Evolutionary conservation across 2,329 filamentous ascomycete genomes (phyloP).

Genomic region (Penicillium sp.): DNA sequence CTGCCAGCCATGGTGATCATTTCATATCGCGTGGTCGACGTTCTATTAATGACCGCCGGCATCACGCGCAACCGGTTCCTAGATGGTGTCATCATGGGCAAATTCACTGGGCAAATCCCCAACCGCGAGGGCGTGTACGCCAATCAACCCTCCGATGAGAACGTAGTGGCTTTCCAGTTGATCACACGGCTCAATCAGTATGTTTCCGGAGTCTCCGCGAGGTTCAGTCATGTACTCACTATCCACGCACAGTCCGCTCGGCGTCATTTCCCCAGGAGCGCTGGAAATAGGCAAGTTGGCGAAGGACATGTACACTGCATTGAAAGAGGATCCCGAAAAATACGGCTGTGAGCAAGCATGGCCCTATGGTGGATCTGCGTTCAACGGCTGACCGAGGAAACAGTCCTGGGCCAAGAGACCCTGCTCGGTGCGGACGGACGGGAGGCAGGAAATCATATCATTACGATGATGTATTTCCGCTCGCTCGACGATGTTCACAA

Average conservation of each 20-base stretch:
- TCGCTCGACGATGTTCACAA: constrained; percentile 42
- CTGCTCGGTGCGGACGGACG: constrained; percentile 24
- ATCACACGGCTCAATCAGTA: constrained; percentile 32
- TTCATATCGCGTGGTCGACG: constrained; percentile 32
- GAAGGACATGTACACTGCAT: constrained; percentile 9
- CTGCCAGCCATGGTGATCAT: constrained; percentile 36
- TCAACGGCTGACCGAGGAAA: too few relatives aligned
- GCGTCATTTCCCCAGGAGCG: constrained; percentile 40
- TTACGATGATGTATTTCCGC: constrained; percentile 45
- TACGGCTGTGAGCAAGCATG: constrained; percentile 2
- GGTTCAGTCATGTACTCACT: accelerated
- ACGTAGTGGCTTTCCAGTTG: constrained; percentile 44
- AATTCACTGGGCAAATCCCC: constrained; percentile 41
- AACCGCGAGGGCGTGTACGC: constrained; percentile 35
- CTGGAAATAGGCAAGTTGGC: constrained; percentile 30
- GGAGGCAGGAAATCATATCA: constrained; percentile 33
- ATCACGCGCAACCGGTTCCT: constrained; percentile 41
- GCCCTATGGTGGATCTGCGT: not conserved
- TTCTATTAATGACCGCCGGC: constrained; percentile 33
- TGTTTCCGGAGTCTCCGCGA: not conserved
- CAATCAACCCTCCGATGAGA: constrained; percentile 44
- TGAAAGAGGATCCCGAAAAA: not conserved
- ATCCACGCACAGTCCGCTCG: constrained; percentile 30
- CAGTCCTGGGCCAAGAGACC: constrained; percentile 1
- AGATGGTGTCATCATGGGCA: constrained; percentile 34